Evolutionary conservation across 1,139 yeast species (phyloP), one percentile per base, ranked within the genome.

Genomic region (Yamadazyma trypodendri): DNA sequence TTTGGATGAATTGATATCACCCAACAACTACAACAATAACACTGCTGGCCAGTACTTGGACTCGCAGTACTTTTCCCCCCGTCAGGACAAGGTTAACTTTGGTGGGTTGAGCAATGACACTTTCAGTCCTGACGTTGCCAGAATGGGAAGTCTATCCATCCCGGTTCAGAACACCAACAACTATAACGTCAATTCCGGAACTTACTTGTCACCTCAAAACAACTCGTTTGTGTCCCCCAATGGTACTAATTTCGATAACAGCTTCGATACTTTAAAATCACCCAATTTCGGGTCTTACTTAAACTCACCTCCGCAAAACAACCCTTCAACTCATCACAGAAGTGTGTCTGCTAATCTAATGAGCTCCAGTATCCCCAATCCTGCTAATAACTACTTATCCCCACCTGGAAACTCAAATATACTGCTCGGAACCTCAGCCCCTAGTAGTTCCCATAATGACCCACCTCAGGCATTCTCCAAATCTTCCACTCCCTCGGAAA

Each of bases 21-120:
- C 73, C 1, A 50, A 51, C 36, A 52, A 52, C 36, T 49, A 28
- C 18, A 23, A 28, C 18, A 46, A 29, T 7, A 18, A 16, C 11
- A 12, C 15, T 12, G 31, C 21, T n/a, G 45, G 41, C 16, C 44
- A 50, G 35, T 67, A 63, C 36, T 49, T 67, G 34, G 65, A 61
- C 36, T 63, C 73, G 6, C 72, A 67, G 42, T 69, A 68, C 48
- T 70, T 70, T 40, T 67, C 74, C 1, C 75, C 75, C 3, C 61
- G 69, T 35, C 47, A 43, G 25, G 40, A 42, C 35, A 23, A 40
- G 11, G 36, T 36, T 20, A 27, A 38, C 4, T 38, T 42, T 22
- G 24, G 31, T 6, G 32, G 14, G 9, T 33, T 31, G 17, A 39
- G 36, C 22, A 49, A 50, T 33, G 43, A 52, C 11, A 34, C 49